Conservation (phyloP, 2,329 filamentous ascomycete genomes). For the Trichoderma simmonsii region DNA sequence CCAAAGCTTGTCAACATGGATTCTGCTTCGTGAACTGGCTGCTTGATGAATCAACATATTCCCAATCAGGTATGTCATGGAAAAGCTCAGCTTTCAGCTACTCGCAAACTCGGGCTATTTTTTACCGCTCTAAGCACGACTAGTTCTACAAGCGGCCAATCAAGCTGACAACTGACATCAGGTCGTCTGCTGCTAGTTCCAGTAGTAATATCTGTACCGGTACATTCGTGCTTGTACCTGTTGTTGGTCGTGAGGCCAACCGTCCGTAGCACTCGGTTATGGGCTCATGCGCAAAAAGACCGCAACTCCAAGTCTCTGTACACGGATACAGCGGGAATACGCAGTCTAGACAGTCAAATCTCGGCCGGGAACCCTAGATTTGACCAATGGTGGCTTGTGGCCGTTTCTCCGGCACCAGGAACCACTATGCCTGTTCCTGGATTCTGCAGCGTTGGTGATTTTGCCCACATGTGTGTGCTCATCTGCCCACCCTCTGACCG, state of each 20-base stretch:
- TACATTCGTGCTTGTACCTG: not conserved
- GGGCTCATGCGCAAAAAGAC: not conserved
- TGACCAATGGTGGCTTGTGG: constrained; percentile 3
- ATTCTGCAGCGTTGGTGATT: constrained; percentile 14
- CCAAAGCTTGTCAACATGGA: not conserved
- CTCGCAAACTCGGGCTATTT: not conserved
- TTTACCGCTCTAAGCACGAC: not conserved
- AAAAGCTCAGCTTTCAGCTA: not conserved
- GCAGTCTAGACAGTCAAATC: not conserved
- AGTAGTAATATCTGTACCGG: not conserved
- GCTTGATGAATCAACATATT: not conserved
- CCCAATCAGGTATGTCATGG: not conserved
- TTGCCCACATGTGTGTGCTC: not conserved
- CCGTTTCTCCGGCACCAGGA: not conserved
- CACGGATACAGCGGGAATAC: constrained; percentile 6
- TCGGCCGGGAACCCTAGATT: not conserved
- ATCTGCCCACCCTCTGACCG: constrained; percentile 4
- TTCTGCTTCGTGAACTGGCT: not conserved
- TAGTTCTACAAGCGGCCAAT: not conserved
- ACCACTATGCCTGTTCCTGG: constrained; percentile 35
- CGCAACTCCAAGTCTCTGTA: not conserved
- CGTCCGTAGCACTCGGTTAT: not conserved
- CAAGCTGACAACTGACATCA: not conserved
- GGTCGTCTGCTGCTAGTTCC: not conserved
- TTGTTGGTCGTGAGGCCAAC: not conserved